These are phyloP conservation scores for Sclerotiophoma versabilis DNA, from an alignment of 2,329 filamentous ascomycete genomes.

Conservation along the genomic window DNA sequence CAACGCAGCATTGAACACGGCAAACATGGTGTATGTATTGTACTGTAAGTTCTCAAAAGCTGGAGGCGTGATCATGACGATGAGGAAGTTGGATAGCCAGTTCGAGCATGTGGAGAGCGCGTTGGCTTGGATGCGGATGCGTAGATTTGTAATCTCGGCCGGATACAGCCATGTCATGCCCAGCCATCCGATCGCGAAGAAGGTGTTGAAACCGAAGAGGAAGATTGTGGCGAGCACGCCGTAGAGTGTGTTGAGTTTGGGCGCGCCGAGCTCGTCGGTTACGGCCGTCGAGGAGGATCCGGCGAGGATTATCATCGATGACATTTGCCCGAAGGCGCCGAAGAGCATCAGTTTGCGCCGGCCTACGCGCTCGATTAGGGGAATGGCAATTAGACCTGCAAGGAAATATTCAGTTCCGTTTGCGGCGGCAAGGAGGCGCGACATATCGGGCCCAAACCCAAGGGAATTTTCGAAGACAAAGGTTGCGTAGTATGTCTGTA, in stretches of 20 bases:
- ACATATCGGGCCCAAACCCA: constrained; percentile 43
- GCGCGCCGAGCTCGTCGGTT: constrained; percentile 28
- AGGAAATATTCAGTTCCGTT: constrained; percentile 52
- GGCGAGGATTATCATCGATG: constrained; percentile 45
- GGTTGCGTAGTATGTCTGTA: constrained; percentile 51
- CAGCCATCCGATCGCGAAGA: constrained; percentile 85
- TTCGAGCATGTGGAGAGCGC: constrained; percentile 80
- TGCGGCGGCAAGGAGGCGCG: constrained; percentile 48
- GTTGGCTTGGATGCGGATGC: constrained; percentile 86
- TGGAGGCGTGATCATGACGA: constrained; percentile 71
- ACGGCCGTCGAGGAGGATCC: constrained; percentile 36
- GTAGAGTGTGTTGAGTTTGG: not conserved
- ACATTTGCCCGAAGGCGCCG: constrained; percentile 43
- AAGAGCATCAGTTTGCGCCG: constrained; percentile 49
- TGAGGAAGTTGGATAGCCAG: constrained; percentile 60
- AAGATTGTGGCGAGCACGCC: constrained; percentile 68
- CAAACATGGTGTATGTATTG: constrained; percentile 64
- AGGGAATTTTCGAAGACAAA: constrained; percentile 53
- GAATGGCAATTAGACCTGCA: constrained; percentile 51
- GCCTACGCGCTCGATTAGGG: constrained; percentile 48
- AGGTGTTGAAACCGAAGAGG: constrained; percentile 91
- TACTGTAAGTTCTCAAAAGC: constrained; percentile 64
- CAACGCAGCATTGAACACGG: constrained; percentile 63
- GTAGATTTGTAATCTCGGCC: constrained; percentile 87
- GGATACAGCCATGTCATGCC: constrained; percentile 66